Evolutionary conservation across 441 rosid species (phyloP), one percentile per base, ranked within the genome.

Genomic region (Hura crepitans): DNA sequence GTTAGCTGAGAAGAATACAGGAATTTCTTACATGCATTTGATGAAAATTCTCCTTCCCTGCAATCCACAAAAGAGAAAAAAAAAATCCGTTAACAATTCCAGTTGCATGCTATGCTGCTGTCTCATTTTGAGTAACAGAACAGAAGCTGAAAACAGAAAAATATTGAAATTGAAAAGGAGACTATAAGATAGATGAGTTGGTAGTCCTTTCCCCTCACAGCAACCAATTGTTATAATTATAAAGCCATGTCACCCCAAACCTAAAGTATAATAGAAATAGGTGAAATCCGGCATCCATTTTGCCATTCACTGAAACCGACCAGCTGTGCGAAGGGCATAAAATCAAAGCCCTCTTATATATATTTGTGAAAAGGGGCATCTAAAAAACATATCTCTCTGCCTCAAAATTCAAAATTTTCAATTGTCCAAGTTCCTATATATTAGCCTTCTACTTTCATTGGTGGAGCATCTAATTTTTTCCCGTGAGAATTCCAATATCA

Each of bases 1-100:
- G 83, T 37, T 31, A 65, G 39, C 69, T 46, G 45, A 53, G 67
- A 31, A 62, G 62, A 56, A 78, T 18, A 46, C 61, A 31, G 64
- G 67, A 68, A 62, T 74, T 64, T 60, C 93, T 89, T 88, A 95
- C 99, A 90, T 77, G 97, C 76, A 78, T 83, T 81, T 25, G 96
- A 78, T 8, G 95, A 76, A 77, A 92, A 85, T 54, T 95, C 99
- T 57, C 87, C 92, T 71, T 95, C 98, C 81, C 99, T 95, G 87
- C 75, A 82, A 75, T 80, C 99, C 92, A 86, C 75, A 82, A 75
- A 51, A 57, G 37, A 61, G 7, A 67, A 69, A 53, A 17, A 58
- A 2, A 58, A 47, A 69, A 60, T 42, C 45, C 25, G 50, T 72
- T 6, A 72, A 56, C 42, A 61, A 46, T 22, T n/a, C n/a, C n/a